Conservation (phyloP, 1,284 basidiomycete genomes). For the Cutaneotrichosporon sp. region DNA sequence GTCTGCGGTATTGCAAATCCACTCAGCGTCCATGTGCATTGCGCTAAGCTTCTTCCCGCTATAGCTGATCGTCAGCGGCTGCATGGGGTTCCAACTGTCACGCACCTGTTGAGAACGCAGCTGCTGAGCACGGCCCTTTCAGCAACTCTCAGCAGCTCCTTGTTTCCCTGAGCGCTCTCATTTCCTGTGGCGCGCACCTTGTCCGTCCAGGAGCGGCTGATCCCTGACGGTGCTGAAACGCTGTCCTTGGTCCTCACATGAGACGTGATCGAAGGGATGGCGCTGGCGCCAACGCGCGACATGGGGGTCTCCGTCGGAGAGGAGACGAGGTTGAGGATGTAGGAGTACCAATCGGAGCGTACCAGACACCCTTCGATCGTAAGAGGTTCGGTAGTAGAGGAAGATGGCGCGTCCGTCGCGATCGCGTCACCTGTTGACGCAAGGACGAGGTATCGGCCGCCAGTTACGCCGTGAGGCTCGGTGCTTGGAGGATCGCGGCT, state of each 20-base stretch:
- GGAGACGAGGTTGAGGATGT: conserved; percentile 10
- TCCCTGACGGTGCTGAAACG: conserved; percentile 29
- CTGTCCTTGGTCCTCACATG: conserved; percentile 34
- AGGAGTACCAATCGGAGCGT: conserved; percentile 35
- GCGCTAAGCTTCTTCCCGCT: conserved; percentile 31
- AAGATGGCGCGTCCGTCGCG: neutral
- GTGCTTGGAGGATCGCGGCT: neutral
- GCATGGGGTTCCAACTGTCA: neutral
- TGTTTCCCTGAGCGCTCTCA: neutral
- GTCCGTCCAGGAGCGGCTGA: conserved; percentile 29
- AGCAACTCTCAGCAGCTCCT: conserved; percentile 20
- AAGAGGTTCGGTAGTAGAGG: neutral
- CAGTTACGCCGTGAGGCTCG: neutral
- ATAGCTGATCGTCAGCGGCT: conserved; percentile 25
- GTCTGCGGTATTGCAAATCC: conserved; percentile 16
- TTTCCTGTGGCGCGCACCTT: neutral
- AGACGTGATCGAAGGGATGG: neutral
- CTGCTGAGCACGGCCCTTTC: conserved; percentile 33
- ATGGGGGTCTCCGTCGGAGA: neutral
- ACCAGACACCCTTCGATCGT: conserved; percentile 24
- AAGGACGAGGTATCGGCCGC: conserved; percentile 12
- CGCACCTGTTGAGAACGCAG: conserved; percentile 40
- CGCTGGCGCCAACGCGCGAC: neutral
- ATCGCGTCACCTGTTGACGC: conserved; percentile 19
- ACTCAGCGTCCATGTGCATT: conserved; percentile 37